These are phyloP conservation scores for Termitomyces sp. DNA, from an alignment of 768 basidiomycete species.

Conservation along the genomic window DNA sequence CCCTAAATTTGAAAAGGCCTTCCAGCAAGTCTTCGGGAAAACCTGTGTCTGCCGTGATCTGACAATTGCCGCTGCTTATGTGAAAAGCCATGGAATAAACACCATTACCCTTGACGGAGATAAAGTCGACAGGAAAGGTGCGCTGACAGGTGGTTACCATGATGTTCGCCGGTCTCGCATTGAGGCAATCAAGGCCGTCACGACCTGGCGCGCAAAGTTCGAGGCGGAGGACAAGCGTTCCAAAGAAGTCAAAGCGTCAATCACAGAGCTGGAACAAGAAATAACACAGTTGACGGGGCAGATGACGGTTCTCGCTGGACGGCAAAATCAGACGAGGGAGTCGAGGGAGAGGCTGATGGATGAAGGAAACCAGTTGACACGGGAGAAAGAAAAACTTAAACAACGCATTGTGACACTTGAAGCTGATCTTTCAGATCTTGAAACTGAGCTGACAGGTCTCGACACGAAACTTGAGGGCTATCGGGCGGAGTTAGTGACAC, in stretches of 20 bases:
- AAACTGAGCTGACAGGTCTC: constrained; percentile 64
- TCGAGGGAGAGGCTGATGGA: constrained; percentile 63
- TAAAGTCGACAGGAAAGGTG: constrained; percentile 94
- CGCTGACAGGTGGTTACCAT: constrained; percentile 94
- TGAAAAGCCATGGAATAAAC: constrained; percentile 91
- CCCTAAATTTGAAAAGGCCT: constrained; percentile 68
- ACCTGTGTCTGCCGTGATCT: constrained; percentile 95
- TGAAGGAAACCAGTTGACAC: constrained; percentile 54
- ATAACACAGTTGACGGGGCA: constrained; percentile 73
- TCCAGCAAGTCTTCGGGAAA: constrained; percentile 96
- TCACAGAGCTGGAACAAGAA: constrained; percentile 77
- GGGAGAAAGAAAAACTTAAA: constrained; percentile 69
- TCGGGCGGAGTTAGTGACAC: constrained; percentile 64
- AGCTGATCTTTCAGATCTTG: constrained; percentile 63
- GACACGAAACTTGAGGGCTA: constrained; percentile 63
- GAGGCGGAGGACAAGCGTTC: constrained; percentile 62
- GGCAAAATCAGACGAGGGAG: constrained; percentile 68
- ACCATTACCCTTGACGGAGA: constrained; percentile 98
- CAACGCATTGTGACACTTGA: constrained; percentile 64
- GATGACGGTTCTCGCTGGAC: constrained; percentile 65
- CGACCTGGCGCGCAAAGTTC: constrained; percentile 70
- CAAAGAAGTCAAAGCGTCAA: constrained; percentile 70
- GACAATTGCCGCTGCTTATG: constrained; percentile 89
- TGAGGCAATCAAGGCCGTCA: constrained; percentile 78
- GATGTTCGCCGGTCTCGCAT: constrained; percentile 88